These are phyloP conservation scores for Coemansia sp. DNA, from an alignment of 192 early-diverging fungal species.

Conservation along the genomic window DNA sequence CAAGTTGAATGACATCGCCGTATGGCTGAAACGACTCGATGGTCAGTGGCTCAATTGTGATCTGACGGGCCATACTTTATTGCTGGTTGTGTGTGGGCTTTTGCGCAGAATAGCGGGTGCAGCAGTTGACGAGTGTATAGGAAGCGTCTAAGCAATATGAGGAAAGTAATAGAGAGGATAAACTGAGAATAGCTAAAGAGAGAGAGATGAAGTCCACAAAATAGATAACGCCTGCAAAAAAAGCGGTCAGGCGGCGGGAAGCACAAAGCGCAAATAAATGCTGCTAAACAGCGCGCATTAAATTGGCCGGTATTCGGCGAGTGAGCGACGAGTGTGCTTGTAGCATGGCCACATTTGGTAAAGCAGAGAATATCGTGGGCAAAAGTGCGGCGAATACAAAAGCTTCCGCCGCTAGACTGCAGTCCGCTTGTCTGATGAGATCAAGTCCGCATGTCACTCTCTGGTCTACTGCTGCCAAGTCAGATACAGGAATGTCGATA, in stretches of 20 bases:
- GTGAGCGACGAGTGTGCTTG: conserved; percentile 1
- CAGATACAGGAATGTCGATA: background rate
- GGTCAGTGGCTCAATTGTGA: conserved; percentile 68
- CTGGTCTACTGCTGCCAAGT: background rate
- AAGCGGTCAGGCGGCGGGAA: background rate
- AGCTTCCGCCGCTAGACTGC: background rate
- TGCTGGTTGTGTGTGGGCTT: background rate
- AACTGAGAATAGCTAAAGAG: background rate
- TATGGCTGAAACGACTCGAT: conserved; percentile 71
- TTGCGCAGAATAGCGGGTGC: background rate
- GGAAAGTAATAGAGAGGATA: background rate
- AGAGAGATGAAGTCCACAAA: background rate
- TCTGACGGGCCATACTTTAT: conserved; percentile 28
- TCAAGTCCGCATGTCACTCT: background rate
- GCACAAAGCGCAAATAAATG: conserved; percentile 8
- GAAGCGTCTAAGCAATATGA: background rate
- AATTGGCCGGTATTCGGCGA: background rate
- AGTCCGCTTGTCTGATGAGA: background rate
- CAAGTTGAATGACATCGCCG: conserved; percentile 74
- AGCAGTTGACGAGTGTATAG: background rate
- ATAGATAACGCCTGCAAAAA: background rate
- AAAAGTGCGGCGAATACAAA: conserved; percentile 3
- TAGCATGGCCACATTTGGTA: background rate
- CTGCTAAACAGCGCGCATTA: background rate
- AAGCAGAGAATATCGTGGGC: background rate